Base-by-base conservation (phyloP, 768 basidiomycete species). In the Rhodotorula babjevae region DNA sequence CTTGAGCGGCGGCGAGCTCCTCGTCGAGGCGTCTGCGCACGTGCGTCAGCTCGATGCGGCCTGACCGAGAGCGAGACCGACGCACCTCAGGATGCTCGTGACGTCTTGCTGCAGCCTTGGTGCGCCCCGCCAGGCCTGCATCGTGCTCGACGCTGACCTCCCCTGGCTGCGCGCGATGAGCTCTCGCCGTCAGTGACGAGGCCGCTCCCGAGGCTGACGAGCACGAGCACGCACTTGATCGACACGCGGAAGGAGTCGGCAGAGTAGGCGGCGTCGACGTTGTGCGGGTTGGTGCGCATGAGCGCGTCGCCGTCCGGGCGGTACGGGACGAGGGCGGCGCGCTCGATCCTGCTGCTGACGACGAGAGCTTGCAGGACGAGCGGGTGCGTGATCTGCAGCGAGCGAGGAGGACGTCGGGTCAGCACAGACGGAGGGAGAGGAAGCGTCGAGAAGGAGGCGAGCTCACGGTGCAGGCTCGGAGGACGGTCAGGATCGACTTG, bases 361-460 rank as follows among this genome's bases (percentile, higher is more conserved):
- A 98, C 89, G 58, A 99, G 80, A 47, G 93, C 84, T 63, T 93
- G 90, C 42, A 87, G 82, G 4, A 94, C 90, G 70, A 87, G 87
- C 49, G 85, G 85, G 74, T 95, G 84, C 23, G 86, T 84, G 72
- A 95, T 84, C 93, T 97, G 76, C 29, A 31, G 19, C 25, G n/a
- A n/a, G n/a, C n/a, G n/a, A 52, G 60, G 15, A 25, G 25, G 50
- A 27, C 12, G 44, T 15, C 6, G 44, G 8, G 8, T 53, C 19
- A 33, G 15, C 16, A 5, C 2, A 15, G 3, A 25, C 23, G 42
- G 31, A 5, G 2, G 44, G 31, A 25, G 36, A 40, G 19, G 40
- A 15, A 18, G 9, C 3, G 15, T 21, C 49, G 40, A 33, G 49
- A 7, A 21, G 61, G 11, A 7, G 29, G 15, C 6, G 36, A 36